Percentiles rank a stretch among this genome's conserved stretches.
Conservation (phyloP, 73 alveolate genomes). For the Tetrahymena thermophila region DNA sequence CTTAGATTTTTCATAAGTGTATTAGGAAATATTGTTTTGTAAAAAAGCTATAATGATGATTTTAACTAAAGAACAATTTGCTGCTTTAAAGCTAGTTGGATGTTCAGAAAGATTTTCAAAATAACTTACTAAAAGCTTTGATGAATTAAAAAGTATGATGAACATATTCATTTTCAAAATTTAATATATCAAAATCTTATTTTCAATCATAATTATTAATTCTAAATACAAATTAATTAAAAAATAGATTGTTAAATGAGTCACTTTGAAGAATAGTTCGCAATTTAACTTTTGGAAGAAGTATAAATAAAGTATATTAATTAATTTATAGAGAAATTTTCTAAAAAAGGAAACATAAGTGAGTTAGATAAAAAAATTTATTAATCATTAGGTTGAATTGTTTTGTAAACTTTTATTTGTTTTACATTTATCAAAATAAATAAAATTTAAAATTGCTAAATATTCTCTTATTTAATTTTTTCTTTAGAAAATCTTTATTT, state of each 20-base stretch:
- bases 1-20: background rate
- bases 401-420: background rate
- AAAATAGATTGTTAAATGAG: background rate
- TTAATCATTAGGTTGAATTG: background rate
- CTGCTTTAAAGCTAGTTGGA: background rate
- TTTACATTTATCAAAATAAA: too few species aligned
- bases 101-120: background rate
- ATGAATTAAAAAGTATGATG: background rate
- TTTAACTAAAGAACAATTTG: background rate
- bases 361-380: background rate
- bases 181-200: too few species aligned
- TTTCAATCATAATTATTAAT: too few species aligned
- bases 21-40: background rate
- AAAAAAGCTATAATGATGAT: background rate
- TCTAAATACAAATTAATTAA: too few species aligned
- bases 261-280: background rate
- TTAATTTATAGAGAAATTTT: background rate
- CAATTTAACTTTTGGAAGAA: background rate
- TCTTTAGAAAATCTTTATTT: too few species aligned
- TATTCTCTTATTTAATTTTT: too few species aligned
- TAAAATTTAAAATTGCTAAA: too few species aligned
- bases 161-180: too few species aligned
- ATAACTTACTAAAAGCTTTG: background rate
- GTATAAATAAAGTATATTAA: background rate
- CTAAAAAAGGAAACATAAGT: background rate